Conservation (phyloP, 2,329 filamentous ascomycete genomes). For the Thermomyces lanuginosus region DNA sequence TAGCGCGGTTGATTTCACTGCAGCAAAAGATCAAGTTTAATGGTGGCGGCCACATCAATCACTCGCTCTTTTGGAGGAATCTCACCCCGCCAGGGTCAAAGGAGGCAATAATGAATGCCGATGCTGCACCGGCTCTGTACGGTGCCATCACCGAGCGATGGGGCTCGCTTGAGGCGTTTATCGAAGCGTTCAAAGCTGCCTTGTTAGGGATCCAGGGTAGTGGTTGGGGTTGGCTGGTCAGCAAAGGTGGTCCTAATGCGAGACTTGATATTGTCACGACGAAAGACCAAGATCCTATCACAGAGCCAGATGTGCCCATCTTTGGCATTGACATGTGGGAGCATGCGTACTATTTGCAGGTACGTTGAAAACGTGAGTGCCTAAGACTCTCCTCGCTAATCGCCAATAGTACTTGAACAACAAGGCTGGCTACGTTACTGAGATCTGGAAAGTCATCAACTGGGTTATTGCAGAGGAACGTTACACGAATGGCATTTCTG, state of each 20-base stretch:
- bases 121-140: constrained; percentile 42
- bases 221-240: constrained; percentile 78
- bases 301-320: constrained; percentile 59
- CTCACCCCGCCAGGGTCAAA: constrained; percentile 45
- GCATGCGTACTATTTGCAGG: constrained; percentile 78
- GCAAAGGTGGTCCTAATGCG: constrained; percentile 40
- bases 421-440: constrained; percentile 81
- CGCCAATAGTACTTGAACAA: constrained; percentile 63
- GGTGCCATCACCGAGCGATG: constrained; percentile 48
- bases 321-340: constrained; percentile 87
- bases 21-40: constrained; percentile 68
- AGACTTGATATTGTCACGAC: constrained; percentile 57
- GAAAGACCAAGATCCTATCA: constrained; percentile 73
- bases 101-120: constrained; percentile 39
- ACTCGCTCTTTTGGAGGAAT: constrained; percentile 84
- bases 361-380: constrained; percentile 15
- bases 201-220: constrained; percentile 63
- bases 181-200: constrained; percentile 46
- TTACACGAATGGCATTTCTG: constrained; percentile 25
- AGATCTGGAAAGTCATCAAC: constrained; percentile 85
- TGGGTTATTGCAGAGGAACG: constrained; percentile 72
- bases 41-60: constrained; percentile 84
- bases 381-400: not conserved
- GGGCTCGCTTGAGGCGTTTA: constrained; percentile 52
- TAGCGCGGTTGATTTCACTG: constrained; percentile 49